Evolutionary conservation across 116 monocot genomes (phyloP), one percentile per base, ranked within the genome.

Genomic region (Phalaenopsis hybrid): DNA sequence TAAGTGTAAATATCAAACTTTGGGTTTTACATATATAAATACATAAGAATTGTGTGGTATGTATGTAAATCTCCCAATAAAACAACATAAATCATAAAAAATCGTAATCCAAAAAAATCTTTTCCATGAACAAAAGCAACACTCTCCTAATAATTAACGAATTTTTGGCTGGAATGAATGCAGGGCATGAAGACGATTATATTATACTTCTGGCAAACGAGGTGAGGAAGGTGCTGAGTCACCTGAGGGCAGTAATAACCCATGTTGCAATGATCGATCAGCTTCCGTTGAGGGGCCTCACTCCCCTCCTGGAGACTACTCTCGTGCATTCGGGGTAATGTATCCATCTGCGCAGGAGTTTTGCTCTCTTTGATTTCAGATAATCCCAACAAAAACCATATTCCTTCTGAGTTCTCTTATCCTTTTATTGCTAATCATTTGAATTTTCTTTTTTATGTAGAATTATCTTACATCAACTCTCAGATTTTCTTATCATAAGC

Each of bases 131-230:
- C 15, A 55, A 55, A 55, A 13, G 12, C 3, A 16, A 55, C 15
- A 0, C 15, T 55, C 12, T 55, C 15, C 55, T 55, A 55, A 3
- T 52, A 4, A 12, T 55, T 17, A 15, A 4, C 1, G 15, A 37
- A 55, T 55, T 55, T 15, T 34, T 15, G 33, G n/a, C 7, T 18
- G 49, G 73, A 65, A 41, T 43, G 11, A 48, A 41, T 82, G 79
- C 90, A 94, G 97, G 94, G 2, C 97, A 97, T 84, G 85, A 88
- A 81, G 97, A 97, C 80, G 94, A 90, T 57, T 88, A 85, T 44
- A 86, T 97, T 34, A 88, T 85, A 41, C 85, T 90, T 78, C 87
- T 97, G 21, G 94, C 97, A 11, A 88, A 90, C 20, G 92, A 97
- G 75, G 97, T 97, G 61, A 94, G 97, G 78, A 91, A 89, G 80